Evolutionary conservation across 805 yeast species (phyloP).

Genomic region (Starmera caribaea): DNA sequence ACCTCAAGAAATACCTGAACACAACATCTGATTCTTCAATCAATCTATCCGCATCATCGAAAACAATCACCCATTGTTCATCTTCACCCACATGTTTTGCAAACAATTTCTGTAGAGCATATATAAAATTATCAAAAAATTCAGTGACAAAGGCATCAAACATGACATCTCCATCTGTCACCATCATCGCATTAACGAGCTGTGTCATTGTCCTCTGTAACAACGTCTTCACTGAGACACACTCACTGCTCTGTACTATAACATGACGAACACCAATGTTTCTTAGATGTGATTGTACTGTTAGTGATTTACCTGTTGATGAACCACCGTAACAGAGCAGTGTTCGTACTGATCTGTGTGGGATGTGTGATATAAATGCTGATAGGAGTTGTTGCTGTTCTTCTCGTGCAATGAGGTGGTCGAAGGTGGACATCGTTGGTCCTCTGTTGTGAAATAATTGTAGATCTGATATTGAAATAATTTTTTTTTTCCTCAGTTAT

Average conservation of each 20-base stretch:
- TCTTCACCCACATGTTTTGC: constrained; percentile 1
- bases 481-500: neutral
- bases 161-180: neutral
- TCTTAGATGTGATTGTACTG: constrained; percentile 6
- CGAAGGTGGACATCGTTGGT: too few relatives aligned
- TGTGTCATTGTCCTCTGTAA: constrained; percentile 13
- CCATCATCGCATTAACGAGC: neutral
- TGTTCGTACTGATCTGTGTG: constrained; percentile 3
- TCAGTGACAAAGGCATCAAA: constrained; percentile 7
- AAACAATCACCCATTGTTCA: constrained; percentile 13
- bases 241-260: constrained; percentile 17
- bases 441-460: too few relatives aligned
- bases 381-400: constrained; percentile 9
- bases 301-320: constrained; percentile 15
- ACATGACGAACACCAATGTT: constrained; percentile 3
- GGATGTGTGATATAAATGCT: constrained; percentile 7
- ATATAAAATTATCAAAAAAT: constrained; percentile 14
- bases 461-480: too few relatives aligned
- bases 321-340: constrained; percentile 12
- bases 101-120: constrained; percentile 8
- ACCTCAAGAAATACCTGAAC: constrained; percentile 8
- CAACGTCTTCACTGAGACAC: constrained; percentile 13
- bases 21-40: constrained; percentile 14
- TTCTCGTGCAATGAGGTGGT: constrained; percentile 5
- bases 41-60: constrained; percentile 16